A percentile compares a stretch with the other conserved stretches of the same genome.
Evolutionary conservation across 2,329 filamentous ascomycete genomes (phyloP).

Genomic region (Calonectria hongkongensis): DNA sequence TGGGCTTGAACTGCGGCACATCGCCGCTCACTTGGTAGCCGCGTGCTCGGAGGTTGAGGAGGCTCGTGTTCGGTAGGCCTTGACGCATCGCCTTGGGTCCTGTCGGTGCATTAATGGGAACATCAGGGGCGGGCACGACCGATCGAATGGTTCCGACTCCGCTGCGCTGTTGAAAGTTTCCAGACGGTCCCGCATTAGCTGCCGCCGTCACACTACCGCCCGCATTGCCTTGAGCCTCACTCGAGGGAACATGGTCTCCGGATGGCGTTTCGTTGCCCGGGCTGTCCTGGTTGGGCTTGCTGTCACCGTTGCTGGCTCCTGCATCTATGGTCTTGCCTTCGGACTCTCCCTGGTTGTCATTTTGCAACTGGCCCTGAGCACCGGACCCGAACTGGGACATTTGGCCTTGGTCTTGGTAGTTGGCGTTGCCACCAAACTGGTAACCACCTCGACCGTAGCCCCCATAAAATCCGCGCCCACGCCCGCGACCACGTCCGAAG

Average conservation of each 20-base stretch:
- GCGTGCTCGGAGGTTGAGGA: constrained; percentile 77
- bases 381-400: constrained; percentile 55
- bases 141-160: constrained; percentile 56
- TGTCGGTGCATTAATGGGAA: constrained; percentile 85
- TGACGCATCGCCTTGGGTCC: constrained; percentile 97
- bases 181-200: constrained; percentile 43
- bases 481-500: constrained; percentile 80
- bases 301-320: constrained; percentile 42
- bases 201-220: constrained; percentile 49
- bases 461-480: constrained; percentile 77
- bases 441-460: constrained; percentile 75
- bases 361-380: constrained; percentile 48
- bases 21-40: constrained; percentile 68
- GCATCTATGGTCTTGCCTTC: constrained; percentile 59
- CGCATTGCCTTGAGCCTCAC: constrained; percentile 59
- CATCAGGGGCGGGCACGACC: constrained; percentile 61
- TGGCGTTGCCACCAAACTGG: constrained; percentile 64
- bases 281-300: constrained; percentile 35
- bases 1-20: constrained; percentile 53
- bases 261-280: constrained; percentile 45
- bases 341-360: constrained; percentile 48
- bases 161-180: constrained; percentile 47
- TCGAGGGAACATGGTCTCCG: constrained; percentile 47
- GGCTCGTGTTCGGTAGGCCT: constrained; percentile 87
- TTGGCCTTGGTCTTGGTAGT: constrained; percentile 60